Evolutionary conservation across 2,329 filamentous ascomycete genomes (phyloP).

Genomic region (Chrysoporthe austroafricana): DNA sequence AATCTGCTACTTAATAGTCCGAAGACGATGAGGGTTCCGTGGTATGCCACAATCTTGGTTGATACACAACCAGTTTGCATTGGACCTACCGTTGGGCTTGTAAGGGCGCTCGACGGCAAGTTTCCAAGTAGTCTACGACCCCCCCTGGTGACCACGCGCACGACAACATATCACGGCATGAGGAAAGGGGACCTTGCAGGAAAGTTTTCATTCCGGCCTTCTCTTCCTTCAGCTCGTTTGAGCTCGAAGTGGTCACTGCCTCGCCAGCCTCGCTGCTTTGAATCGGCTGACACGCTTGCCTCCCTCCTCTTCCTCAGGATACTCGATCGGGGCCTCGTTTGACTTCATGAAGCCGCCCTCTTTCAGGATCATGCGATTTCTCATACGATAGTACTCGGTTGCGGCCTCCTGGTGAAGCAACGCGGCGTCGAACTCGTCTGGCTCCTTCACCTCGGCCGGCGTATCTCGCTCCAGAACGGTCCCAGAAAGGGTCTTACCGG

Average conservation of each 20-base stretch:
- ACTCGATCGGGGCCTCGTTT: conserved; percentile 68
- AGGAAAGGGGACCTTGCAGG: neutral
- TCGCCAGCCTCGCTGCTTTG: conserved; percentile 69
- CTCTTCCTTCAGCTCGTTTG: neutral
- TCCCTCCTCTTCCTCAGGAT: conserved; percentile 69
- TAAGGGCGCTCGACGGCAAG: neutral
- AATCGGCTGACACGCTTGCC: conserved; percentile 71
- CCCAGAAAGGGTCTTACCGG: conserved; percentile 61
- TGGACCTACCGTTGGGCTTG: neutral
- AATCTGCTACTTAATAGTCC: conserved; percentile 49
- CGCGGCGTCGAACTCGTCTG: conserved; percentile 72
- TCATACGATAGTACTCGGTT: conserved; percentile 79
- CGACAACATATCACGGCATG: neutral
- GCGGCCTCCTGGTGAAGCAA: conserved; percentile 78
- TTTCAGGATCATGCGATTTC: conserved; percentile 80
- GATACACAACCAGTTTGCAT: neutral
- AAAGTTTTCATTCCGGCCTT: neutral
- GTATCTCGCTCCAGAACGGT: conserved; percentile 60
- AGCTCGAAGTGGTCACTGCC: conserved; percentile 41
- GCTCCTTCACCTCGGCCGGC: conserved; percentile 41
- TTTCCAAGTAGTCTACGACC: neutral
- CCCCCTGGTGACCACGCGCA: neutral
- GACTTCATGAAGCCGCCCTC: conserved; percentile 81
- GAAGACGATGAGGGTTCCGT: conserved; percentile 52
- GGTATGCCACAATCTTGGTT: neutral